phyloP scores from a whole-genome alignment of 2,329 filamentous ascomycete species.

The Fonsecaea nubica region DNA sequence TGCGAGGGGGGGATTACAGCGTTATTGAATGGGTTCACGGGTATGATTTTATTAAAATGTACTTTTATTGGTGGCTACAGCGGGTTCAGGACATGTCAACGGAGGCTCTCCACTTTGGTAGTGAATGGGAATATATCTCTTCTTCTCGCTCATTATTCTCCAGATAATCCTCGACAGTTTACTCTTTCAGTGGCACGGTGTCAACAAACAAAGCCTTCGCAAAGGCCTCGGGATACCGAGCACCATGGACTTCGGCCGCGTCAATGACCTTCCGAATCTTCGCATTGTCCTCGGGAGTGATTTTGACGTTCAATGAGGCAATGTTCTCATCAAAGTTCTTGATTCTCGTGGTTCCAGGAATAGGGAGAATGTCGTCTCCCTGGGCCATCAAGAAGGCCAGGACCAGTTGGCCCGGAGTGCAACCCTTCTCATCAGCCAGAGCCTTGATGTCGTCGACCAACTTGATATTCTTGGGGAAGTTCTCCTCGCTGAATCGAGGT shows the following conservation, averaged over 20 bases:
- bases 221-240: conserved; percentile 38
- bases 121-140: conserved; percentile 25
- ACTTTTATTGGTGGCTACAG: conserved; percentile 15
- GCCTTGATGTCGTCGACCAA: conserved; percentile 58
- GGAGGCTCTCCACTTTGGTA: conserved; percentile 23
- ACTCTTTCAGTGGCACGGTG: conserved; percentile 38
- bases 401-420: conserved; percentile 64
- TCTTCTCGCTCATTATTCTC: not conserved
- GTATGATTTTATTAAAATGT: not conserved
- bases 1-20: not conserved
- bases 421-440: conserved; percentile 61
- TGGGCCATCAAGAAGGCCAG: conserved; percentile 70
- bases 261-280: conserved; percentile 43
- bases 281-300: conserved; percentile 43
- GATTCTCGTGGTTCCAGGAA: conserved; percentile 41
- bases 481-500: conserved; percentile 60
- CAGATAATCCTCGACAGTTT: not conserved
- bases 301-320: conserved; percentile 36
- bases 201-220: conserved; percentile 30
- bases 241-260: conserved; percentile 37
- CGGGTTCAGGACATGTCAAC: not conserved
- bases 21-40: not conserved
- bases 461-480: conserved; percentile 63
- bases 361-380: conserved; percentile 56
- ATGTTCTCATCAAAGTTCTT: conserved; percentile 43